Evolutionary conservation across 148 eudicot species (phyloP).

Genomic region (Dianthus caryophyllus): DNA sequence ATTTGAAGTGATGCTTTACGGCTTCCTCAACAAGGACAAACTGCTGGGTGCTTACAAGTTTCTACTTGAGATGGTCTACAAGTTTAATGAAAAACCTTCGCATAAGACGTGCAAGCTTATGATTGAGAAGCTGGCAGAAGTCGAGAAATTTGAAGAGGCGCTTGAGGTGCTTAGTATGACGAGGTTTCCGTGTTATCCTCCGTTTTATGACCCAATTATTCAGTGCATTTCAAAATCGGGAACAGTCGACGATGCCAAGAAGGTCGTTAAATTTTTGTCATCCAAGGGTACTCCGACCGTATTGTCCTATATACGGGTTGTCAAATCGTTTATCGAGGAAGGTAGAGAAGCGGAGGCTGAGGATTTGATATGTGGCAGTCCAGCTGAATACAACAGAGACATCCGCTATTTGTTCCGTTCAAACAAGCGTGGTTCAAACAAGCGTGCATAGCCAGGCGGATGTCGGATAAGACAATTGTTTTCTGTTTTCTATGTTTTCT

Average conservation of each 20-base stretch:
- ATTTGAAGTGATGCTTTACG: slow-evolving; percentile 57
- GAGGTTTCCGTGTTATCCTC: slow-evolving; percentile 72
- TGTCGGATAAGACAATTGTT: no score
- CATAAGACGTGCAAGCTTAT: slow-evolving; percentile 65
- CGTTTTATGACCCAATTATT: slow-evolving; percentile 55
- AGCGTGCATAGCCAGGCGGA: no score
- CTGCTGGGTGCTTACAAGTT: slow-evolving; percentile 52
- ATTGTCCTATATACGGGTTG: slow-evolving; percentile 45
- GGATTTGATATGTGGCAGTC: slow-evolving; percentile 67
- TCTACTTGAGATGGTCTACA: slow-evolving; percentile 61
- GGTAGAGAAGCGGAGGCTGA: slow-evolving; percentile 76
- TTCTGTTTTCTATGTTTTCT: no score
- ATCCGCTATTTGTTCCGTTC: slow-evolving; percentile 56
- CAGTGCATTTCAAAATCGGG: slow-evolving; percentile 55
- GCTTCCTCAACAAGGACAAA: slow-evolving; percentile 45
- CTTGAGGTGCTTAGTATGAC: slow-evolving; percentile 49
- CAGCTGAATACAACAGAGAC: slow-evolving; percentile 50
- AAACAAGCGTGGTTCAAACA: slow-evolving; percentile 39
- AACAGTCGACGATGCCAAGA: slow-evolving; percentile 57
- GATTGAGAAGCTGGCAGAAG: slow-evolving; percentile 53
- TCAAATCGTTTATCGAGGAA: slow-evolving; percentile 48
- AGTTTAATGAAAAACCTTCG: slow-evolving; percentile 56
- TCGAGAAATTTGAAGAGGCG: slow-evolving; percentile 65
- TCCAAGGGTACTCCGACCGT: slow-evolving; percentile 42
- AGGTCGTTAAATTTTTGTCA: slow-evolving; percentile 45